Evolutionary conservation across 2,329 filamentous ascomycete species (phyloP), one percentile per base, ranked within the genome.

Genomic region (Alternaria postmessia): DNA sequence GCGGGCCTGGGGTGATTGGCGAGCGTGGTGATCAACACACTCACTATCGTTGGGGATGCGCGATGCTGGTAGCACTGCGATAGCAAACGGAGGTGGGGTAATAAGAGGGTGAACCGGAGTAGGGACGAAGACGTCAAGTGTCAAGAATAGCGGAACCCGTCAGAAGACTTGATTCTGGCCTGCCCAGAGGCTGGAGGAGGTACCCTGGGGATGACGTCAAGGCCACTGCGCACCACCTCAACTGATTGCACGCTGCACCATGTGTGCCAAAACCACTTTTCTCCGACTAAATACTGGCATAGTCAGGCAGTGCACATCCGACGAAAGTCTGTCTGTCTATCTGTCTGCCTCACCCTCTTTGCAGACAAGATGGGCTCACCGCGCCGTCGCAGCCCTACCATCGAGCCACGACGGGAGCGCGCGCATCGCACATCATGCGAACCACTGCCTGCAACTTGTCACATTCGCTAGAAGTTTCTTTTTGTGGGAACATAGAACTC

Each of bases 131-230:
- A 57, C 51, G 61, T 63, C 59, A 68, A 62, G 57, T 59, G 59
- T 62, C 61, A 58, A 38, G 46, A 48, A 57, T 57, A 47, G 61
- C 54, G 61, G 59, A 55, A 41, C 48, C 56, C 42, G 59, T 64
- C 64, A 68, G 65, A 61, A 56, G 56, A 54, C 55, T 56, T 43
- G 57, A 44, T 56, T 56, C 57, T 59, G 52, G 57, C 54, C 57
- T 59, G 51, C 51, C 57, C 55, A 47, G 48, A 58, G 36, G 56
- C 49, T 48, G 36, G 56, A 59, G 36, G 51, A 59, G 24, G 36
- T 20, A 47, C 43, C 44, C 42, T 53, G 38, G 24, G 22, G 24
- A 30, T 60, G 57, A 60, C 57, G 57, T 60, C 57, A 60, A 47
- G 20, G 39, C 28, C 36, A 24, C 39, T 34, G 38, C 28, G 26